Evolutionary conservation across 345 rosid genomes (phyloP), one percentile per base, ranked within the genome.

Genomic region (Aquilaria sinensis): DNA sequence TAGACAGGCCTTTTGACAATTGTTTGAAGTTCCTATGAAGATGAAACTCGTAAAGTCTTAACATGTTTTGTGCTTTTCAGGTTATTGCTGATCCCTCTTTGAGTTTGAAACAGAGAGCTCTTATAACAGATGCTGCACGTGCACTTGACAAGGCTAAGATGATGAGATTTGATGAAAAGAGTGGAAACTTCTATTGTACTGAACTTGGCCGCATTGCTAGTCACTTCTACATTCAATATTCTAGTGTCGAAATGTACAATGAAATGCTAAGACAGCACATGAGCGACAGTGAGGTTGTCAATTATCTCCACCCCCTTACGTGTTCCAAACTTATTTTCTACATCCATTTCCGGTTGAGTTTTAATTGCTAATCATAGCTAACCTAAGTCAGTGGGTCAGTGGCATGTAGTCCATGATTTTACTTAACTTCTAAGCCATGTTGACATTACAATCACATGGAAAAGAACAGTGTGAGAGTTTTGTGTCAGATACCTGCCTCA

Each of bases 141-240:
- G 75, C 96, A 61, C 96, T 93, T 50, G 98, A 93, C 76, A 90
- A 83, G 73, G 98, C 98, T 61, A 93, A 93, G 78, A 93, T 93
- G 98, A 93, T 93, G 98, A 82, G 97, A 64, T 93, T 93, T 75
- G 94, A 93, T 77, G 98, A 93, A 77, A 93, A 93, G 82, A 90
- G 94, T 83, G 98, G 97, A 72, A 93, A 93, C 65, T 93, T 90
- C 71, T 90, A 90, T 67, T 93, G 98, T 60, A 93, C 97, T 23
- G 98, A 93, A 76, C 97, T 93, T 72, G 98, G 98, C 57, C 97
- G 98, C 59, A 92, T 93, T 78, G 96, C 98, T 45, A 93, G 98
- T 79, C 97, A 93, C 81, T 93, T 93, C 71, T 93, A 93, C 67
- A 93, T 93, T 64, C 97, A 93, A 56, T 93, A 93, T 77, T 85